Conservation (phyloP, 2,329 filamentous ascomycete genomes). For the Arthroderma uncinatum region DNA sequence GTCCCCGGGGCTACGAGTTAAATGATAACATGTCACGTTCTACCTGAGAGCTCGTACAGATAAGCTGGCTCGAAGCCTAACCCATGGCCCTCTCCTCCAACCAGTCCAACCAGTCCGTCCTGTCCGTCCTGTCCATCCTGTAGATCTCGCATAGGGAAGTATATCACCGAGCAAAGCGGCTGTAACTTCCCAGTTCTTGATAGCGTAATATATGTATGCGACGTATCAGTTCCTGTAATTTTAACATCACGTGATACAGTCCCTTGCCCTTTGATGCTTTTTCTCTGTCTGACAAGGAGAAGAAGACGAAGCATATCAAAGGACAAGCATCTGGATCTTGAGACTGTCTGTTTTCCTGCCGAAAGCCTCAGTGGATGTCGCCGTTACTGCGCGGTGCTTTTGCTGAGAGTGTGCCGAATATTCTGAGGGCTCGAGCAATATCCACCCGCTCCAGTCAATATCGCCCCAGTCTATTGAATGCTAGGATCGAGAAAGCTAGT, state of each 20-base stretch:
- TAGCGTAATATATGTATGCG: background rate
- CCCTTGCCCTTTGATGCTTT: no score
- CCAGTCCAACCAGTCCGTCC: no score
- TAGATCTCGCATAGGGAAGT: background rate
- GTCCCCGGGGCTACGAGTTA: background rate
- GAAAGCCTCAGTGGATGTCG: background rate
- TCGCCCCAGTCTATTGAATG: background rate
- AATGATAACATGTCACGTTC: background rate
- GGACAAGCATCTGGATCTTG: no score
- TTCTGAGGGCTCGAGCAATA: background rate
- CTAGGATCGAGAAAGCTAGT: background rate
- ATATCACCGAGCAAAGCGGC: background rate
- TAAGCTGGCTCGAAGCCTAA: background rate
- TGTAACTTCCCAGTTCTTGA: conserved; percentile 4
- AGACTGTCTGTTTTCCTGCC: no score
- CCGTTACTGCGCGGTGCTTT: background rate
- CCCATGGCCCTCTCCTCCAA: background rate
- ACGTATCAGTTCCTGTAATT: background rate
- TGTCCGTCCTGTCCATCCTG: background rate
- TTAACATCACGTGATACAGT: background rate
- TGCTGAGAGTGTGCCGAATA: background rate
- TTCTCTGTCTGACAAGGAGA: no score
- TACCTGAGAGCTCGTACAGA: background rate
- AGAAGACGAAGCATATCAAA: no score
- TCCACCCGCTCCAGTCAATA: background rate